These are phyloP conservation scores for Neocucurbitaria cava DNA, from an alignment of 2,329 filamentous ascomycete species.

Conservation along the genomic window DNA sequence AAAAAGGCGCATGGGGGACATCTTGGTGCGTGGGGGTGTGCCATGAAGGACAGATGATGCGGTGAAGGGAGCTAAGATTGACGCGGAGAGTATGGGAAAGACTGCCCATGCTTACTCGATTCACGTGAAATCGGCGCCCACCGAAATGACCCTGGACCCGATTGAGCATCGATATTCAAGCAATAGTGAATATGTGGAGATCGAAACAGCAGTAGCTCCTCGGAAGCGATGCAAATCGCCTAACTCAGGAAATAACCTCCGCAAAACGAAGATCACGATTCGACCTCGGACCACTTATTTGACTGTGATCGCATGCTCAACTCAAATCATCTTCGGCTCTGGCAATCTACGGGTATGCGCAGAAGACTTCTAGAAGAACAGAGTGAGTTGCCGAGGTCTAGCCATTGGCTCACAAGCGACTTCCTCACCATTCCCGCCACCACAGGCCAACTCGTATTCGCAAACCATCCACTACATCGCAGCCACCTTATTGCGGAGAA, in stretches of 20 bases:
- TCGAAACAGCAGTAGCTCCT: background rate
- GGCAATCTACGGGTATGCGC: background rate
- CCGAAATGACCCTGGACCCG: background rate
- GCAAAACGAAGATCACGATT: background rate
- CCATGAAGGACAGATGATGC: constrained; percentile 5
- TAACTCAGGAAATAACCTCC: background rate
- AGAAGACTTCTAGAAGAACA: constrained; percentile 5
- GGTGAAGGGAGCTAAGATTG: constrained; percentile 7
- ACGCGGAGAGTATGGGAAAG: background rate
- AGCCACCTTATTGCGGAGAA: constrained; percentile 4
- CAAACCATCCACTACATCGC: constrained; percentile 3
- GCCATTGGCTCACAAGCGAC: constrained; percentile 5
- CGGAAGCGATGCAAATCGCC: background rate
- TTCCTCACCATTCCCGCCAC: constrained; percentile 2
- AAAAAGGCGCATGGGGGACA: constrained; percentile 5
- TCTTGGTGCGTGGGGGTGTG: constrained; percentile 12
- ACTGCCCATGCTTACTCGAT: background rate
- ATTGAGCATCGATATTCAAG: background rate
- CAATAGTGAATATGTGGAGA: background rate
- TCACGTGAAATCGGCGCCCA: background rate
- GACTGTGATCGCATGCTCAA: background rate
- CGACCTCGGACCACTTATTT: background rate
- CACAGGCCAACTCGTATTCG: constrained; percentile 13
- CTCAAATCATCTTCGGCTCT: background rate
- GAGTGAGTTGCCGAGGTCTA: constrained; percentile 20